Evolutionary conservation across 2,329 filamentous ascomycete species (phyloP), one percentile per base, ranked within the genome.

Genomic region (Venturiaceae sp.): DNA sequence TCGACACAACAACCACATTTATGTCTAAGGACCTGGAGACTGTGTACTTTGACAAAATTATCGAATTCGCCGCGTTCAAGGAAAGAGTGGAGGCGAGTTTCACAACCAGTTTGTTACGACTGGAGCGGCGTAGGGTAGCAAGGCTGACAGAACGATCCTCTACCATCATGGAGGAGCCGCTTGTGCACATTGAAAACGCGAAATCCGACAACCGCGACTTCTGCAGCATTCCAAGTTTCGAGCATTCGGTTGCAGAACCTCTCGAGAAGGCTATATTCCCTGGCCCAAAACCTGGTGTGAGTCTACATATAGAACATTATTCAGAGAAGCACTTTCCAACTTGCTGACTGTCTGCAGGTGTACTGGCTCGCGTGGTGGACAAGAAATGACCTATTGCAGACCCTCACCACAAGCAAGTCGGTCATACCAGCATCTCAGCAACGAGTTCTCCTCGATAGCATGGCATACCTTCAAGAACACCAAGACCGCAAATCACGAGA

Each of bases 31-130:
- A 32, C n/a, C 53, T 59, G 37, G 41, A 53, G 6, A 58, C 21
- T 36, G 28, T 60, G 19, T 36, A 30, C 41, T 60, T 59, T 55
- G 58, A 60, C 33, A 60, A 60, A 26, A 30, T 58, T 23, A 21
- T 47, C 16, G 58, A 60, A 26, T 57, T 60, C 44, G 28, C 30
- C n/a, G 54, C 19, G 14, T 53, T 60, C 33, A 52, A 41, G 19
- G 44, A 36, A 19, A 58, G 46, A 13, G 13, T 60, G n/a, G 37
- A 41, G 58, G 52, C 30, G 13, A 41, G 32, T n/a, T 52, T 46
- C 30, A 52, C 53, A 26, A 14, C 23, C n/a, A 28, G 23, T 13
- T n/a, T 59, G n/a, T 60, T 53, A 16, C 19, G n/a, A 23, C 6
- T 60, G 26, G 58, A 60, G 46, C 34, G 47, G 7, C 26, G 41